Conservation (phyloP, 2,329 filamentous ascomycete genomes). For the Aureobasidium pullulans region DNA sequence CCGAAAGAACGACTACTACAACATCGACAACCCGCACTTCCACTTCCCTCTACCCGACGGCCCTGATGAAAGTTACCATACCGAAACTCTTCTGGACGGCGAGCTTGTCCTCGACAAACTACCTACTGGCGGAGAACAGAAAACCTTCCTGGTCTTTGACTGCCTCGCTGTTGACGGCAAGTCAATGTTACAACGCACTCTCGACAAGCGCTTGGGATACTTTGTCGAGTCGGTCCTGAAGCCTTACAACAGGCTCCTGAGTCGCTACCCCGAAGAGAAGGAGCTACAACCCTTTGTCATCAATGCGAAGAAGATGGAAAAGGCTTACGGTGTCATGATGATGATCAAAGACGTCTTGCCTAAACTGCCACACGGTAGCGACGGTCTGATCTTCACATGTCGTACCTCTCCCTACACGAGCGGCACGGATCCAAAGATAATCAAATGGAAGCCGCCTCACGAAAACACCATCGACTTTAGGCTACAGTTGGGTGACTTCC, state of each 20-base stretch:
- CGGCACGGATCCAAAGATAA: slow-evolving; percentile 85
- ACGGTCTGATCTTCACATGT: slow-evolving; percentile 97
- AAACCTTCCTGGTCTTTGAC: slow-evolving; percentile 89
- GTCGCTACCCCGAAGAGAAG: slow-evolving; percentile 62
- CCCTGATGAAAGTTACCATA: slow-evolving; percentile 58
- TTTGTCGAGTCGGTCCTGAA: slow-evolving; percentile 70
- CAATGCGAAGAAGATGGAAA: slow-evolving; percentile 82
- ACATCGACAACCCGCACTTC: slow-evolving; percentile 58
- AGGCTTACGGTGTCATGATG: slow-evolving; percentile 80
- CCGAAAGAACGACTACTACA: slow-evolving; percentile 96
- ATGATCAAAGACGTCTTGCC: slow-evolving; percentile 88
- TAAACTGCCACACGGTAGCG: slow-evolving; percentile 81
- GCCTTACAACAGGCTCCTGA: slow-evolving; percentile 49
- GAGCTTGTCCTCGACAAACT: slow-evolving; percentile 85
- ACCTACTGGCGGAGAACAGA: slow-evolving; percentile 57
- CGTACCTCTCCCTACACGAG: slow-evolving; percentile 76
- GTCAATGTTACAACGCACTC: slow-evolving; percentile 66
- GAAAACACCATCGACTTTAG: slow-evolving; percentile 96
- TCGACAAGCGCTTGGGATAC: slow-evolving; percentile 84
- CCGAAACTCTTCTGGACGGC: slow-evolving; percentile 77
- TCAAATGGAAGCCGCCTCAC: slow-evolving; percentile 95
- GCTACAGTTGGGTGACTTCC: slow-evolving; percentile 66
- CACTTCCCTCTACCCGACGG: slow-evolving; percentile 72
- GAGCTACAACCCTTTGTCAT: slow-evolving; percentile 69
- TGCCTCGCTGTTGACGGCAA: slow-evolving; percentile 75